Conservation (phyloP, 2,329 filamentous ascomycete species). For the Leptographium lundbergii region DNA sequence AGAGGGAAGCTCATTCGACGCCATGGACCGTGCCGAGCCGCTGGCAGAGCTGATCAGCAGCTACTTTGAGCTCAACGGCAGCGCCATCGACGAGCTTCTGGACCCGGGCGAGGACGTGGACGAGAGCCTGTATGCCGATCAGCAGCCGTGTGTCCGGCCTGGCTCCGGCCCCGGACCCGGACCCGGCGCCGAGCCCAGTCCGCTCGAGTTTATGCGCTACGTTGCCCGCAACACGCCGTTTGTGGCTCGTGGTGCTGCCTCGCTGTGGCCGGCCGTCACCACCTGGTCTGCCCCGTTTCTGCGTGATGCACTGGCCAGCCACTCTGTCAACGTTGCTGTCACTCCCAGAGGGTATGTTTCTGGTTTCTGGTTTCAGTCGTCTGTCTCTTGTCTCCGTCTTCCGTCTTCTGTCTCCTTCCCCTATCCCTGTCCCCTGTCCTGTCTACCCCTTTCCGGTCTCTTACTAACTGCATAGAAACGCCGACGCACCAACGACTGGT, state of each 20-base stretch:
- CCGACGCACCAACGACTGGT: constrained; percentile 37
- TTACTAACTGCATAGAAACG: constrained; percentile 21
- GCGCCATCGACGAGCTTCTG: constrained; percentile 44
- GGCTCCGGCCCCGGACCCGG: not conserved
- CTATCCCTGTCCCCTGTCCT: too few relatives aligned
- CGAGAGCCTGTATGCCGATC: not conserved
- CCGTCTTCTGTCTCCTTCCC: not conserved
- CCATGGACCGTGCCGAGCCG: constrained; percentile 20
- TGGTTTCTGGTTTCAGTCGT: too few relatives aligned
- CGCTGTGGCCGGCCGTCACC: constrained; percentile 47
- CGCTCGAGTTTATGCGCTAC: constrained; percentile 69
- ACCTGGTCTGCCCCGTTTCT: constrained; percentile 54
- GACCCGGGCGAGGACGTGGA: constrained; percentile 16
- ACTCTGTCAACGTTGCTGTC: constrained; percentile 60
- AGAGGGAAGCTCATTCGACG: not conserved
- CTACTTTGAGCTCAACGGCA: constrained; percentile 62
- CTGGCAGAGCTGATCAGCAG: constrained; percentile 46
- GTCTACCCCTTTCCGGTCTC: not conserved
- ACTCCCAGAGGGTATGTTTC: constrained; percentile 54
- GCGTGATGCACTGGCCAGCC: constrained; percentile 35
- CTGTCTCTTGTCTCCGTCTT: not conserved
- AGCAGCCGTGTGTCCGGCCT: not conserved
- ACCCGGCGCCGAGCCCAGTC: constrained; percentile 41
- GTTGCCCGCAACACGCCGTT: constrained; percentile 66
- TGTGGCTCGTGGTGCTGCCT: constrained; percentile 51